phyloP scores from a whole-genome alignment of 2,329 filamentous ascomycete species.

The Sarocladium brachiariae region DNA sequence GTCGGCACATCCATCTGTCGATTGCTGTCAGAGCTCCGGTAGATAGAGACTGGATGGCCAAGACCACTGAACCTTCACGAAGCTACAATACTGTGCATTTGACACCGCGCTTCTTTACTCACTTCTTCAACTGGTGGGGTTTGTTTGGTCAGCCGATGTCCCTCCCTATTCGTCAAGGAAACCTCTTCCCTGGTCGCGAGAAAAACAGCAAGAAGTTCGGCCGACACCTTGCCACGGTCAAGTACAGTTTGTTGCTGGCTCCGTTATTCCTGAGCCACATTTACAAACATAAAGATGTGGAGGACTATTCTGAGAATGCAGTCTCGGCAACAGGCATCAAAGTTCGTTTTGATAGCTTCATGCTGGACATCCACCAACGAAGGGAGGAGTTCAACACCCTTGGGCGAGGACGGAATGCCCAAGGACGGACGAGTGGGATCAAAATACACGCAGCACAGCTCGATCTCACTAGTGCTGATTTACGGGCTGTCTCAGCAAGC shows the following conservation, averaged over 20 bases:
- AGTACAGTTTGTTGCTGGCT: slow-evolving; percentile 89
- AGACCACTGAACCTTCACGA: slow-evolving; percentile 66
- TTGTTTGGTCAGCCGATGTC: slow-evolving; percentile 94
- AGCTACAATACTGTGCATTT: slow-evolving; percentile 97
- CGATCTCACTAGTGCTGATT: slow-evolving; percentile 84
- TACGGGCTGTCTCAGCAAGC: slow-evolving; percentile 86
- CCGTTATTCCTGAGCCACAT: slow-evolving; percentile 94
- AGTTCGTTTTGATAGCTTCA: slow-evolving; percentile 91
- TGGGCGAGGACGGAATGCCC: slow-evolving; percentile 67
- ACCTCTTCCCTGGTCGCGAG: slow-evolving; percentile 83
- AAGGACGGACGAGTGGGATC: slow-evolving; percentile 82
- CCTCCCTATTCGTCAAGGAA: slow-evolving; percentile 85
- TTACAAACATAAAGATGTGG: slow-evolving; percentile 95
- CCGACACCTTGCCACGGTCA: slow-evolving; percentile 93
- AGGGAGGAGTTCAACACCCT: slow-evolving; percentile 85
- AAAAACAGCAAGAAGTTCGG: slow-evolving; percentile 99
- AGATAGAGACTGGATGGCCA: slow-evolving; percentile 77
- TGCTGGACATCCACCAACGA: slow-evolving; percentile 91
- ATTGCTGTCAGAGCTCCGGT: slow-evolving; percentile 83
- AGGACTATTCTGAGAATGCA: slow-evolving; percentile 68
- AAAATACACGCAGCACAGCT: slow-evolving; percentile 92
- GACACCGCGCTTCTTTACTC: slow-evolving; percentile 92
- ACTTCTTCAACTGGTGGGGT: slow-evolving; percentile 98
- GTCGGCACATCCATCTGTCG: slow-evolving; percentile 92
- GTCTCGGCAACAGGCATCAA: slow-evolving; percentile 96